These are phyloP conservation scores for Fusarium scirpi DNA, from an alignment of 2,329 filamentous ascomycete genomes.

Conservation along the genomic window DNA sequence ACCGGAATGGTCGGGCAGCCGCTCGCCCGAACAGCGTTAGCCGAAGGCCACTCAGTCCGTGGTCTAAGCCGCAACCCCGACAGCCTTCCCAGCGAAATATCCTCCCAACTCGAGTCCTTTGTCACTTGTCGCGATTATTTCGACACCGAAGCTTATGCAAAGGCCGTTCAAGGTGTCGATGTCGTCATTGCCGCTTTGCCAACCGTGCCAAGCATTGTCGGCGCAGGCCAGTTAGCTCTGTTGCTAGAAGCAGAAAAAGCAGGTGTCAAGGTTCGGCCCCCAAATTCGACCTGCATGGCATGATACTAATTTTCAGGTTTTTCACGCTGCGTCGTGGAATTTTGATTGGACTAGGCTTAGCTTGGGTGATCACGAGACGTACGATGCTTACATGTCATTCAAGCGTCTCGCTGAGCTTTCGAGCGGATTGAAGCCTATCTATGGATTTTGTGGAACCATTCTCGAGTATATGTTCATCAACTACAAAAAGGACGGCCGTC, in stretches of 20 bases:
- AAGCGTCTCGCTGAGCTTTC: constrained; percentile 20
- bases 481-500: neutral
- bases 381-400: constrained; percentile 18
- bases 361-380: constrained; percentile 13
- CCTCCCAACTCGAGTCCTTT: neutral
- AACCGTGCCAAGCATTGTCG: neutral
- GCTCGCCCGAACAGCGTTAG: neutral
- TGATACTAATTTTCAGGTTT: neutral
- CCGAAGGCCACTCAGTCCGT: neutral
- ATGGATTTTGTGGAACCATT: neutral
- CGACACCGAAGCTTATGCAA: neutral
- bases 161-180: constrained; percentile 1
- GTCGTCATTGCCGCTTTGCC: constrained; percentile 5
- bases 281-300: neutral
- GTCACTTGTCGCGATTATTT: neutral
- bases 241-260: constrained; percentile 14
- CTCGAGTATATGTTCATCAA: constrained; percentile 11
- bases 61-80: constrained; percentile 8
- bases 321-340: constrained; percentile 12
- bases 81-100: neutral
- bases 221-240: constrained; percentile 1
- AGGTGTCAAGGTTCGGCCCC: constrained; percentile 3
- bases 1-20: constrained; percentile 17
- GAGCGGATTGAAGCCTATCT: neutral
- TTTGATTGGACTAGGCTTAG: constrained; percentile 14